Percentiles rank a stretch among this genome's conserved stretches.
phyloP scores from a whole-genome alignment of 306 rosid species.

The Vigna hirtella region DNA sequence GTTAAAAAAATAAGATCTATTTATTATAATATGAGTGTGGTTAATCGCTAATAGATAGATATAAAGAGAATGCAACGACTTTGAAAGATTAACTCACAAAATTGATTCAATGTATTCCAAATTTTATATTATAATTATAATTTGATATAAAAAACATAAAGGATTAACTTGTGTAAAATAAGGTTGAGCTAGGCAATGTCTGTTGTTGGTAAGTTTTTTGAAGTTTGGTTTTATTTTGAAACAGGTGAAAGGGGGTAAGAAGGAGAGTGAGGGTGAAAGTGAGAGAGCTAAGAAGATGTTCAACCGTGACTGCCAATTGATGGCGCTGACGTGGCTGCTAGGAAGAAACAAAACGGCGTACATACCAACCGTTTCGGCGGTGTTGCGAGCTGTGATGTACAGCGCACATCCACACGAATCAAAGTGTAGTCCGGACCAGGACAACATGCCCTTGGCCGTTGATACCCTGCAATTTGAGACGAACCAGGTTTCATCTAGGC shows the following conservation, averaged over 20 bases:
- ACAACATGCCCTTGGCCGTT: conserved; percentile 92
- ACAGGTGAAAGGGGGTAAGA: conserved; percentile 63
- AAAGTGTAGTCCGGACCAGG: conserved; percentile 82
- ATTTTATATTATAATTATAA: no score
- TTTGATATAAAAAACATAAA: background rate
- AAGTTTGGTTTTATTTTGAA: conserved; percentile 2
- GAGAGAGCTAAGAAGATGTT: conserved; percentile 73
- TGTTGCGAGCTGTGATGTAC: conserved; percentile 82
- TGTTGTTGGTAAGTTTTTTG: background rate
- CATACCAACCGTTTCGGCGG: conserved; percentile 86
- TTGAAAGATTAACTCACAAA: no score
- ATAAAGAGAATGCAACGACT: no score
- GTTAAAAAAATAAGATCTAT: no score
- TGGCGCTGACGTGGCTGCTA: conserved; percentile 90
- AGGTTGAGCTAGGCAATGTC: background rate
- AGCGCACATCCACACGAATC: conserved; percentile 67
- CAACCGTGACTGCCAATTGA: conserved; percentile 78
- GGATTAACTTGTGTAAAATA: background rate
- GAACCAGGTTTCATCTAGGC: conserved; percentile 41
- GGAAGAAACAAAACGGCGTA: conserved; percentile 76
- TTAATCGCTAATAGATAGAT: no score
- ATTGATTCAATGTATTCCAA: no score
- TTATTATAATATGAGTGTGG: no score
- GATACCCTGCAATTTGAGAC: conserved; percentile 67
- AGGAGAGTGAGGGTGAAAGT: conserved; percentile 36